Percentiles rank a stretch among this genome's conserved stretches.
phyloP scores from a whole-genome alignment of 2,329 filamentous ascomycete genomes.

The Trichoderma lentiforme region DNA sequence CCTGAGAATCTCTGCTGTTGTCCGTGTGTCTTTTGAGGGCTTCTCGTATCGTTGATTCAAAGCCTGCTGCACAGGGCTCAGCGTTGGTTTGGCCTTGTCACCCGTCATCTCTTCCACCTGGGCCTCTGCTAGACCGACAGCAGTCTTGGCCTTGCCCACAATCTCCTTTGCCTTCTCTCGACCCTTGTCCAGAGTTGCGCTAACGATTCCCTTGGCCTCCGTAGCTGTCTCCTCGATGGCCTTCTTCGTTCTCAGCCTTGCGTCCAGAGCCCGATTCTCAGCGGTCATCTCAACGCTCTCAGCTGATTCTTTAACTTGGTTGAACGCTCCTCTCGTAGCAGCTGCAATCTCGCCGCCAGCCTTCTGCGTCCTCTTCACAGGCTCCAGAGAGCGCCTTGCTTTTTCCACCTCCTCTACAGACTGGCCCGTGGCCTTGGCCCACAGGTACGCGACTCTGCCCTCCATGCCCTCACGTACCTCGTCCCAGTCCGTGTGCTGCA shows the following conservation, averaged over 20 bases:
- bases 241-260: conserved; percentile 26
- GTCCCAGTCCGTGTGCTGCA: conserved; percentile 64
- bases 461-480: conserved; percentile 59
- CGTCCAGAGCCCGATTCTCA: conserved; percentile 29
- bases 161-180: conserved; percentile 38
- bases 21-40: conserved; percentile 42
- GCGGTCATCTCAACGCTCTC: conserved; percentile 28
- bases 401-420: conserved; percentile 29
- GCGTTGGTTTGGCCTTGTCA: conserved; percentile 23
- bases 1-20: conserved; percentile 50
- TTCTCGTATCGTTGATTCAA: conserved; percentile 51
- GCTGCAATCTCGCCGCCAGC: conserved; percentile 28
- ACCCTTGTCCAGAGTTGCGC: conserved; percentile 39
- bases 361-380: conserved; percentile 34
- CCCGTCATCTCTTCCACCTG: conserved; percentile 33
- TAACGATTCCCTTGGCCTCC: conserved; percentile 38
- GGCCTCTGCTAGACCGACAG: conserved; percentile 35
- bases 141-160: conserved; percentile 37
- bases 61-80: conserved; percentile 46
- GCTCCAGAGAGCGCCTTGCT: conserved; percentile 30
- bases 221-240: conserved; percentile 29
- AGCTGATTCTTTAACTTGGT: conserved; percentile 29
- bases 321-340: conserved; percentile 37
- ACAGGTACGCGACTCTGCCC: conserved; percentile 44
- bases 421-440: conserved; percentile 38